Percentiles rank a stretch among this genome's conserved stretches.
Evolutionary conservation across 306 rosid genomes (phyloP).

Genomic region (Vachellia collinsii): DNA sequence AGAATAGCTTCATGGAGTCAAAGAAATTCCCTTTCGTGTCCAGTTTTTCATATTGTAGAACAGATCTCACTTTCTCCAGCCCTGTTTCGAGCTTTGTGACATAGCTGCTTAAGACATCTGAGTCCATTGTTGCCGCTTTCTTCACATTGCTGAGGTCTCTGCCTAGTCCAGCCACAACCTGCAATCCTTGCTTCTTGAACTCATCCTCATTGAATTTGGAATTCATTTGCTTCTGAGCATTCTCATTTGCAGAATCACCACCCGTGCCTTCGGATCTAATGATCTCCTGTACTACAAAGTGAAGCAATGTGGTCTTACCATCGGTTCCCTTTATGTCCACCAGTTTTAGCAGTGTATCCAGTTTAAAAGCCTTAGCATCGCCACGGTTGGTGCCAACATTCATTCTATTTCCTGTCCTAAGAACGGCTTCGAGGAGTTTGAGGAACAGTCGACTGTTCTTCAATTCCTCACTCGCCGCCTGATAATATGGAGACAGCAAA

Average conservation of each 20-base stretch:
- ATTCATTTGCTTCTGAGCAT: constrained; percentile 46
- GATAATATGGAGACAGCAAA: constrained; percentile 29
- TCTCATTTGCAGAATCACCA: constrained; percentile 56
- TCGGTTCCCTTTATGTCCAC: constrained; percentile 97
- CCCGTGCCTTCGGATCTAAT: constrained; percentile 78
- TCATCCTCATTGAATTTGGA: constrained; percentile 68
- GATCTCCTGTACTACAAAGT: constrained; percentile 99
- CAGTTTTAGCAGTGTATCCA: constrained; percentile 88
- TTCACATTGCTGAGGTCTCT: constrained; percentile 80
- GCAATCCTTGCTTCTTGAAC: constrained; percentile 87
- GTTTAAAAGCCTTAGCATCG: constrained; percentile 90
- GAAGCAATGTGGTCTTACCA: constrained; percentile 96
- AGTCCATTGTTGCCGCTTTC: constrained; percentile 96
- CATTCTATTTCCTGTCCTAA: constrained; percentile 97
- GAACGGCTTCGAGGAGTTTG: constrained; percentile 97
- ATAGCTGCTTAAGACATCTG: constrained; percentile 84
- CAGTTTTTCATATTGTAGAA: constrained; percentile 67
- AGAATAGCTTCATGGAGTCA: constrained; percentile 62
- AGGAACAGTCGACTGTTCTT: constrained; percentile 88
- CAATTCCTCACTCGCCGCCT: constrained; percentile 92
- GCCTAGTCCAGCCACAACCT: constrained; percentile 86
- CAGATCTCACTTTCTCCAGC: constrained; percentile 83
- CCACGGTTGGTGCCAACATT: constrained; percentile 96
- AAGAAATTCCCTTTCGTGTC: constrained; percentile 78
- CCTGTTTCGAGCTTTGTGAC: constrained; percentile 85